Conservation (phyloP, 805 yeast species). For the Schwanniomyces pseudopolymorphus region DNA sequence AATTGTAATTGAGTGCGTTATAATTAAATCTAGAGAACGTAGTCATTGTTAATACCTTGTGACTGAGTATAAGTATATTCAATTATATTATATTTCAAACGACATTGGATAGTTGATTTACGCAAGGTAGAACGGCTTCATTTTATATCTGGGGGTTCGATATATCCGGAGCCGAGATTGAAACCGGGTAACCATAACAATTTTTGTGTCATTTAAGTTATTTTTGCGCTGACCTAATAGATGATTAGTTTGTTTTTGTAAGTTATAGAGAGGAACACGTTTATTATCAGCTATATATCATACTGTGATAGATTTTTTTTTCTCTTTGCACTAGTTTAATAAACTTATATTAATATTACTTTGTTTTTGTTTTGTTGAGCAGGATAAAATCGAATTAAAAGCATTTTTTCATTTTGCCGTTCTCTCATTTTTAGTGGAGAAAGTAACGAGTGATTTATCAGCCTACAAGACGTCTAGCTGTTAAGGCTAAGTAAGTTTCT, state of each 20-base stretch:
- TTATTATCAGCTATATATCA: neutral
- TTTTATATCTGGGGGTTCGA: neutral
- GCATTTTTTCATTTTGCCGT: neutral
- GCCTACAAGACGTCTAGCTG: neutral
- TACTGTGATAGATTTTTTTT: neutral
- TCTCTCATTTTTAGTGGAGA: neutral
- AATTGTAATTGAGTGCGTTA: conserved; percentile 32
- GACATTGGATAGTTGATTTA: too few species aligned
- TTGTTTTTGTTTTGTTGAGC: neutral
- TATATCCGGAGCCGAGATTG: neutral
- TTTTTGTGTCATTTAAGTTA: neutral
- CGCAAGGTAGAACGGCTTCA: neutral
- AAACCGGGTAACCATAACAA: neutral
- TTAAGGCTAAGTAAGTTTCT: neutral
- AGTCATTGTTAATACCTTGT: conserved; percentile 18
- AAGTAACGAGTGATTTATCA: neutral
- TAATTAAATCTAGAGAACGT: conserved; percentile 33
- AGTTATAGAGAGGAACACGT: neutral
- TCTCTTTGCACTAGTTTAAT: neutral
- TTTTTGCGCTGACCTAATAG: conserved; percentile 1
- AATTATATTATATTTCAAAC: too few species aligned
- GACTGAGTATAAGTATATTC: neutral
- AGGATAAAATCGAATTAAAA: neutral
- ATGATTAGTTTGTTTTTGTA: neutral
- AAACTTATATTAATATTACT: neutral